These are phyloP conservation scores for Cystoderma amianthinum DNA, from an alignment of 768 basidiomycete genomes.

Conservation along the genomic window DNA sequence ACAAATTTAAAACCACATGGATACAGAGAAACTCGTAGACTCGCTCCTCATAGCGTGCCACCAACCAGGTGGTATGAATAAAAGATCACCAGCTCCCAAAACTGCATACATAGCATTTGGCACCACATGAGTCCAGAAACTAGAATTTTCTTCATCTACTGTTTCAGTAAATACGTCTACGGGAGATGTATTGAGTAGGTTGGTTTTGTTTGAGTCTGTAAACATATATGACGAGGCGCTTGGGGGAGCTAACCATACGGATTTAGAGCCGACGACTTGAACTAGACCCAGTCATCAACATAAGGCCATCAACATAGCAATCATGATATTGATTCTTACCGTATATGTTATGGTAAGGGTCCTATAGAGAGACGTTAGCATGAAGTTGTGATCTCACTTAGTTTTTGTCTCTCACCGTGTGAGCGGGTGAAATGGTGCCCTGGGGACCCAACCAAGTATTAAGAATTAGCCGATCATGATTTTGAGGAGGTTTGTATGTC, in stretches of 20 bases:
- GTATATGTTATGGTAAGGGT: constrained; percentile 91
- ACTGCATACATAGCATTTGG: constrained; percentile 54
- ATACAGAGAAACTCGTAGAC: constrained; percentile 77
- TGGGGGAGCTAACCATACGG: constrained; percentile 88
- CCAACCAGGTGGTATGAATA: constrained; percentile 91
- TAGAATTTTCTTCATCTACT: constrained; percentile 20
- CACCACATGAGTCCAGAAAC: constrained; percentile 51
- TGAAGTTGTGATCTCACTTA: constrained; percentile 3
- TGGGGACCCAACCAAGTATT: constrained; percentile 83
- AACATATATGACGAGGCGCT: constrained; percentile 50
- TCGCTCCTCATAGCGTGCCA: constrained; percentile 92
- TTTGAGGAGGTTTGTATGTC: constrained; percentile 56
- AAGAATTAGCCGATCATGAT: constrained; percentile 57
- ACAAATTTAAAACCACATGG: constrained; percentile 84
- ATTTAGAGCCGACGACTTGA: constrained; percentile 86
- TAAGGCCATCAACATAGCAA: too few relatives aligned
- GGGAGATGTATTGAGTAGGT: constrained; percentile 59
- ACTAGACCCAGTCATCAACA: constrained; percentile 35
- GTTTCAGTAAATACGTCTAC: constrained; percentile 65
- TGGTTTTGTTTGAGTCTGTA: constrained; percentile 14
- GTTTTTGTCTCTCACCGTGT: constrained; percentile 46
- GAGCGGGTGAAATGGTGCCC: constrained; percentile 82
- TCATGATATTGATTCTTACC: constrained; percentile 47
- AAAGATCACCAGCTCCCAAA: constrained; percentile 75
- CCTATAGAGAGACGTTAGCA: constrained; percentile 35